Evolutionary conservation across 2,329 filamentous ascomycete species (phyloP), one percentile per base, ranked within the genome.

Genomic region (Colletotrichum abscissum): DNA sequence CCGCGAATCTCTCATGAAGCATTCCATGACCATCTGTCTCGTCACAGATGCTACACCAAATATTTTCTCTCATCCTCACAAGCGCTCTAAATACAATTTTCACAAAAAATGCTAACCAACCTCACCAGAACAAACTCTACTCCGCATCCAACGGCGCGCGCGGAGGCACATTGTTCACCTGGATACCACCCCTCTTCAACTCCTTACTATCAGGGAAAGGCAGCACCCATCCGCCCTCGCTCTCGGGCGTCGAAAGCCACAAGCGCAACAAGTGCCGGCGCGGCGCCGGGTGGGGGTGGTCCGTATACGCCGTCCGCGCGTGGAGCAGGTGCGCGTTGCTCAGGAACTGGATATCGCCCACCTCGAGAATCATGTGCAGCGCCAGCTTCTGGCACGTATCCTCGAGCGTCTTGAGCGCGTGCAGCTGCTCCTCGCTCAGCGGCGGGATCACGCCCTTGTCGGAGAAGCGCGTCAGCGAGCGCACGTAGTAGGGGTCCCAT

Each of bases 401-500:
- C 81, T 97, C 95, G 9, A 96, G 87, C 7, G 96, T 86, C 56
- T 88, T 79, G 7, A 92, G 84, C 2, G 95, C 95, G 72, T 91
- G 89, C 66, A 88, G 77, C 83, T 97, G 95, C 70, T 88, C 92
- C 0, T 86, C 82, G 7, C 92, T 93, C 49, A 97, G 85, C 0
- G 92, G 84, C 6, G 95, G 95, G 74, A 97, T 92, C 58, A 93
- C 80, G 1, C 94, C 94, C 22, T 84, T 82, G 79, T 94, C 90
- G 0, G 91, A 93, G 85, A 96, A 97, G 33, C 94, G 90, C 24
- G 85, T 88, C 8, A 97, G 86, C 9, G 92, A 95, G 75, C 91
- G 91, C 73, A 97, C 91, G 81, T 93, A 97, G 88, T 97, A 97
- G 1, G 95, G 95, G 80, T 97, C 95, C 91, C 93, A 97, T 87